These are phyloP conservation scores for Lophiotrema nucula DNA, from an alignment of 495 filamentous ascomycete genomes.

Conservation along the genomic window DNA sequence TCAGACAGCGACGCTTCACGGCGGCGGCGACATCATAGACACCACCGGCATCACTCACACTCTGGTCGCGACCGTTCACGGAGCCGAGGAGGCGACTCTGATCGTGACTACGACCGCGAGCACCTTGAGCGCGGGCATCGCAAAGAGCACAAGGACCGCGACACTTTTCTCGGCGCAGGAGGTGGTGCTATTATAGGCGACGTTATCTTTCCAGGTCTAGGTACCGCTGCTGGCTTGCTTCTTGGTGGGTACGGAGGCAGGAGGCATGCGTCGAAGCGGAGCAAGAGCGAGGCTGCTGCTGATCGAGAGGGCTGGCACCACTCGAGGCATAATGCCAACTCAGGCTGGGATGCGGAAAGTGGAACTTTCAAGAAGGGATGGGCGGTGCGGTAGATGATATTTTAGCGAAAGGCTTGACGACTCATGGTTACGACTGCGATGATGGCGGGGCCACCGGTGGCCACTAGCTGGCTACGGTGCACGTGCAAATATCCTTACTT, in stretches of 20 bases:
- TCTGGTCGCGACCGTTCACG: neutral
- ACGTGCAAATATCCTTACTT: too few relatives aligned
- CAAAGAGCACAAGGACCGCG: slow-evolving; percentile 26
- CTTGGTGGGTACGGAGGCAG: slow-evolving; percentile 39
- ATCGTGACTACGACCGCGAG: slow-evolving; percentile 2
- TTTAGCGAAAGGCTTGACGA: too few relatives aligned
- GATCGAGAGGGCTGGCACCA: neutral
- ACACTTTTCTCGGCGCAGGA: slow-evolving; percentile 40
- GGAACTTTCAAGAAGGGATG: slow-evolving; percentile 16
- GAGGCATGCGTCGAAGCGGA: slow-evolving; percentile 37
- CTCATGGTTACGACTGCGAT: too few relatives aligned
- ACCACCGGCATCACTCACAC: slow-evolving; percentile 7
- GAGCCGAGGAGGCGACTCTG: slow-evolving; percentile 2
- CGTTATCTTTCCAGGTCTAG: slow-evolving; percentile 41
- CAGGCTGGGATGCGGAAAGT: slow-evolving; percentile 24
- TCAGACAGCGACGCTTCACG: slow-evolving; percentile 11
- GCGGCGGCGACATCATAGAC: slow-evolving; percentile 2
- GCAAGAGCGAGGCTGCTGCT: slow-evolving; percentile 7
- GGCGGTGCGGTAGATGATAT: slow-evolving; percentile 24
- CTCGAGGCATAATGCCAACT: neutral
- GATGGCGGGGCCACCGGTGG: too few relatives aligned
- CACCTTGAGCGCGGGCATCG: slow-evolving; percentile 14
- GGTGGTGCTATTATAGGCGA: slow-evolving; percentile 40
- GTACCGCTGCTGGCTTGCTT: slow-evolving; percentile 37
- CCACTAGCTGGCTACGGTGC: too few relatives aligned